Base-by-base conservation (phyloP, 805 yeast species). In the Lachancea sp. region DNA sequence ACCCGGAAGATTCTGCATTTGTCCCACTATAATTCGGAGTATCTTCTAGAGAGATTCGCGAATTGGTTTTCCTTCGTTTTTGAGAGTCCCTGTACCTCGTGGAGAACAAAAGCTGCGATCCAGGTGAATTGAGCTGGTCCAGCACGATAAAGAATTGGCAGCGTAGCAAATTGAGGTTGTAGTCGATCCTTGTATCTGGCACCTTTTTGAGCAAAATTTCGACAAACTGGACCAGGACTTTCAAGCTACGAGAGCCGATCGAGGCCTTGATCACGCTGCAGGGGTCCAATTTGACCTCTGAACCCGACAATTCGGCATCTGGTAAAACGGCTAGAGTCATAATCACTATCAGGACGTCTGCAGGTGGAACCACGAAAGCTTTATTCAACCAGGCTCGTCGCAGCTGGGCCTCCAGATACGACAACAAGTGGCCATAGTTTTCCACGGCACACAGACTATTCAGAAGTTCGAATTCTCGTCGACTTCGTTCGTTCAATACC, bases 311-410 rank as follows among this genome's bases (percentile, higher is more conserved):
- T 35, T 58, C 58, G 33, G 60, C 56, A 1, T 56, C 55, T 0
- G 70, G 62, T 1, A 67, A 48, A 0, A 73, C 66, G 0, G 63
- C 63, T 20, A 71, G 46, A 1, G 75, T 67, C 36, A 72, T 56
- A 9, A 72, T 41, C 1, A 65, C 58, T 22, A 63, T 51, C 9
- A 70, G 36, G 2, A 66, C 57, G 22, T 64, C 62, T 18, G 60
- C 53, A 1, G 67, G 63, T 0, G 75, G 74, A 9, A 62, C 57
- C 8, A 25, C 22, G n/a, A 26, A 20, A n/a, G 19, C 8, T 5
- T 32, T 27, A 22, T 33, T 9, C 16, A 22, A 8, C 25, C 25
- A 22, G 25, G 3, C 35, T 1, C 43, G 20, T 6, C 47, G 42
- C 22, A 54, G 42, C 33, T 51, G 54, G 6, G 56, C 52, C 47